phyloP scores from a whole-genome alignment of 257 asterid species.

The Scutellaria galericulata region DNA sequence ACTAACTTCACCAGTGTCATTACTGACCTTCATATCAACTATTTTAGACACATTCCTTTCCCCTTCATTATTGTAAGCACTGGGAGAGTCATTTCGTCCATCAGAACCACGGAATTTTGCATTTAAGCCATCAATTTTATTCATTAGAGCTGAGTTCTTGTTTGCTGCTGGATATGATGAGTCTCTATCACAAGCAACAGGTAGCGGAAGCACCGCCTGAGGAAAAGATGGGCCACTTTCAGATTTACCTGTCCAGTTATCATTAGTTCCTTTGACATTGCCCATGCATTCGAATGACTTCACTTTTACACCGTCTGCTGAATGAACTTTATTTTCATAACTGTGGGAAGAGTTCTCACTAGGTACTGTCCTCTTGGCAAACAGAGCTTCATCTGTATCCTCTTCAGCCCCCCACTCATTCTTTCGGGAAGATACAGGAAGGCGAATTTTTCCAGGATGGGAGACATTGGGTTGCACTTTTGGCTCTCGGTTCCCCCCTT shows the following conservation, averaged over 20 bases:
- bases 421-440: constrained; percentile 47
- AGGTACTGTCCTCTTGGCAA: constrained; percentile 43
- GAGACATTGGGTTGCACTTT: constrained; percentile 39
- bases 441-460: constrained; percentile 46
- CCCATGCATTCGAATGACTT: constrained; percentile 48
- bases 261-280: constrained; percentile 46
- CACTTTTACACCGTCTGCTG: constrained; percentile 42
- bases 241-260: constrained; percentile 47
- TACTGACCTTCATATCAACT: constrained; percentile 41
- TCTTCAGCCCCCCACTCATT: constrained; percentile 85
- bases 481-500: constrained; percentile 53
- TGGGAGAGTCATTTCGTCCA: constrained; percentile 47
- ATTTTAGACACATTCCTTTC: constrained; percentile 47
- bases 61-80: constrained; percentile 45
- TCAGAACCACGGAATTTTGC: constrained; percentile 79
- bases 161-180: constrained; percentile 43
- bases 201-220: constrained; percentile 43
- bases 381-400: constrained; percentile 56
- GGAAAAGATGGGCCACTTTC: constrained; percentile 44
- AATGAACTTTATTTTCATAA: constrained; percentile 48
- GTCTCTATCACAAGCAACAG: constrained; percentile 45
- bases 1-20: constrained; percentile 41
- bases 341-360: constrained; percentile 42
- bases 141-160: constrained; percentile 65
- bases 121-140: constrained; percentile 82